Evolutionary conservation across 169 alveolate species (phyloP), one percentile per base, ranked within the genome.

Genomic region (Ichthyophthirius multifiliis): DNA sequence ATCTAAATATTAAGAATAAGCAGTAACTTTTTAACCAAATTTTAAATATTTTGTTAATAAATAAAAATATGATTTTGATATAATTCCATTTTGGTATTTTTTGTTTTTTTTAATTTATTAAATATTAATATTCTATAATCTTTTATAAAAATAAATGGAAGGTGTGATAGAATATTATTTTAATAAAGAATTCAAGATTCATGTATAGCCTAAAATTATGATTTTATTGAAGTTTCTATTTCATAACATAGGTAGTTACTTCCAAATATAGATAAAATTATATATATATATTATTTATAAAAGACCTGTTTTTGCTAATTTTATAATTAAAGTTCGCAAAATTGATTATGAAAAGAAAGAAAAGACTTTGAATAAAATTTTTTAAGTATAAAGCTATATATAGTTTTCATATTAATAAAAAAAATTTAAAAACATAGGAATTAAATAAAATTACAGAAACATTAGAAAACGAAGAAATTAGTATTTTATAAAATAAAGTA

Each of bases 321-420:
- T 27, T 27, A 6, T 27, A 0, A 27, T 55, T 12, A 55, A 27
- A 27, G 4, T 23, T 23, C 23, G 31, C 13, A 55, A 55, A 55
- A 23, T 55, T 10, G 31, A 55, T 27, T n/a, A 55, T 27, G 71
- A 55, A 55, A 55, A 55, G 71, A 55, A 55, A 55, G 71, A 55
- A n/a, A n/a, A n/a, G n/a, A n/a, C n/a, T n/a, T n/a, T n/a, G n/a
- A n/a, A n/a, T n/a, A n/a, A n/a, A n/a, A n/a, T n/a, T n/a, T n/a
- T n/a, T n/a, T n/a, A n/a, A n/a, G n/a, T n/a, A n/a, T n/a, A n/a
- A n/a, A n/a, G n/a, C n/a, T n/a, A n/a, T n/a, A n/a, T n/a, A n/a
- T n/a, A n/a, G n/a, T n/a, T n/a, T n/a, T n/a, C n/a, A n/a, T n/a
- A n/a, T n/a, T n/a, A n/a, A n/a, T n/a, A n/a, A n/a, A n/a, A n/a